phyloP scores from a whole-genome alignment of 208 protist genomes.

The Leishmania guyanensis region DNA sequence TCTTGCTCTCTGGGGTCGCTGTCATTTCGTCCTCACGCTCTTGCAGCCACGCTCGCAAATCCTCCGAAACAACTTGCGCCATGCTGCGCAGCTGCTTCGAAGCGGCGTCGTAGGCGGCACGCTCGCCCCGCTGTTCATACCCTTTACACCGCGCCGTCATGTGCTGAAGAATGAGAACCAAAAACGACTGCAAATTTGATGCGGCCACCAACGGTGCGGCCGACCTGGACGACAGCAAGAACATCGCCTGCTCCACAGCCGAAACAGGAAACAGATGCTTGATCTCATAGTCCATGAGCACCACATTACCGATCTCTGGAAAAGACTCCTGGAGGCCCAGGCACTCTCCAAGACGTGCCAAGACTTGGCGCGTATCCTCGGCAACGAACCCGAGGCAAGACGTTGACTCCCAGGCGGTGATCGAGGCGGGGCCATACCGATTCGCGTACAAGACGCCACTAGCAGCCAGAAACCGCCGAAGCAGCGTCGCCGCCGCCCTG shows the following conservation, averaged over 20 bases:
- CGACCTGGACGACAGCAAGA: slow-evolving; percentile 38
- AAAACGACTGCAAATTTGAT: slow-evolving; percentile 20
- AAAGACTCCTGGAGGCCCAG: slow-evolving; percentile 42
- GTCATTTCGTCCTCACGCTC: slow-evolving; percentile 15
- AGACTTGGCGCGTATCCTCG: slow-evolving; percentile 25
- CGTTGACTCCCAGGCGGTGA: background rate
- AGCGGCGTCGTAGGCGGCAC: slow-evolving; percentile 31
- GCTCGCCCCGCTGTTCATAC: slow-evolving; percentile 33
- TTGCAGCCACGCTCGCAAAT: slow-evolving; percentile 26
- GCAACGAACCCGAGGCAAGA: slow-evolving; percentile 11
- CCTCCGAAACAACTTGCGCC: slow-evolving; percentile 10
- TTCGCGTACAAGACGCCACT: slow-evolving; percentile 13
- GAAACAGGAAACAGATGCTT: slow-evolving; percentile 44
- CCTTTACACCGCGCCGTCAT: slow-evolving; percentile 29
- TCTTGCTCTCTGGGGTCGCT: background rate
- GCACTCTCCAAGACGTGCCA: slow-evolving; percentile 30
- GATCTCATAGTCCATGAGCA: slow-evolving; percentile 62
- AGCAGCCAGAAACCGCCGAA: slow-evolving; percentile 33
- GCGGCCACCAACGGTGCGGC: slow-evolving; percentile 51
- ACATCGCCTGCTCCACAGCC: slow-evolving; percentile 37
- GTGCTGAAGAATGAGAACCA: slow-evolving; percentile 33
- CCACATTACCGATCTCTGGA: slow-evolving; percentile 46
- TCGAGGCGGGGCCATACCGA: background rate
- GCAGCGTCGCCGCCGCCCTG: slow-evolving; percentile 13
- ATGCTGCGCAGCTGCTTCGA: slow-evolving; percentile 38